Evolutionary conservation across 2,329 filamentous ascomycete genomes (phyloP).

Genomic region (Chaetoscypha palmicola): DNA sequence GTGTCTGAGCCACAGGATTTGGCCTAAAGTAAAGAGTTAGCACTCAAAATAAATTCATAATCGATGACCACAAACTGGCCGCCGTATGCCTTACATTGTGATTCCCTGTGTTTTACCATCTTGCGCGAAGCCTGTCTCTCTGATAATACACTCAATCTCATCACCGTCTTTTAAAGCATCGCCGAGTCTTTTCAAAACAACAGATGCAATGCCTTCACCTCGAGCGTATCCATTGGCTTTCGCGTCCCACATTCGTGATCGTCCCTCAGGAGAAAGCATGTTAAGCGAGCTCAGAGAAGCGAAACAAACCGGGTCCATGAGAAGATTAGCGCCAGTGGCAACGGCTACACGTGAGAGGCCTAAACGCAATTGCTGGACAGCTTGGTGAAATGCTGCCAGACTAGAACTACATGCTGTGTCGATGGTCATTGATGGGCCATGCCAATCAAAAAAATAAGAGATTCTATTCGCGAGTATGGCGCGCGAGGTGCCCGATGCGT

Average conservation of each 20-base stretch:
- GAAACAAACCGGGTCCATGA: slow-evolving; percentile 9
- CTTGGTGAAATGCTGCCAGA: slow-evolving; percentile 31
- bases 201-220: slow-evolving; percentile 47
- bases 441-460: slow-evolving; percentile 37
- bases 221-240: slow-evolving; percentile 9
- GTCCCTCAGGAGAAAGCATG: slow-evolving; percentile 24
- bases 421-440: slow-evolving; percentile 31
- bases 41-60: no score
- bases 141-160: slow-evolving; percentile 37
- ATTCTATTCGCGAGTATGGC: slow-evolving; percentile 34
- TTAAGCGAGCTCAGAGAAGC: slow-evolving; percentile 31
- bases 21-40: no score
- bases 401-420: slow-evolving; percentile 35
- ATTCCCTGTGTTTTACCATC: slow-evolving; percentile 54
- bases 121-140: slow-evolving; percentile 39
- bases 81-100: no score
- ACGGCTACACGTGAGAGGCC: slow-evolving; percentile 10
- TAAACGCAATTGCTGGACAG: slow-evolving; percentile 16
- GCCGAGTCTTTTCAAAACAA: slow-evolving; percentile 51
- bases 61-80: no score
- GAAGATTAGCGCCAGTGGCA: slow-evolving; percentile 16
- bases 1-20: slow-evolving; percentile 37
- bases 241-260: slow-evolving; percentile 35
- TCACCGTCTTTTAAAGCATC: slow-evolving; percentile 55
- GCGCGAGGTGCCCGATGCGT: slow-evolving; percentile 29